Conservation (phyloP, 1,139 yeast genomes). For the Meyerozyma elateridarum region DNA sequence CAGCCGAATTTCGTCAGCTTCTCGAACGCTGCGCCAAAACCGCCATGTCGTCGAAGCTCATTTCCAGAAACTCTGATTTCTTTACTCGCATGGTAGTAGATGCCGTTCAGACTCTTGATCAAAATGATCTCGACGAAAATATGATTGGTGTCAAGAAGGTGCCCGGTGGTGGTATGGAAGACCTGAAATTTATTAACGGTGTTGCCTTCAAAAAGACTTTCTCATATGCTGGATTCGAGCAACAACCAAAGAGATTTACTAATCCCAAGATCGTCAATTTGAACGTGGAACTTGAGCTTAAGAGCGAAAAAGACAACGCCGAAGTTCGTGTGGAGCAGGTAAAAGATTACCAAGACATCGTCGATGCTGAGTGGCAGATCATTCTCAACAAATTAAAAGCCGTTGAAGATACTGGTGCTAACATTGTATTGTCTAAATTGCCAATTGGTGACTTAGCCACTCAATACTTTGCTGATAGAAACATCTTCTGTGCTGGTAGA, state of each 20-base stretch:
- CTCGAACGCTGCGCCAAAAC: slow-evolving; percentile 93
- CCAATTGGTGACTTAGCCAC: slow-evolving; percentile 99
- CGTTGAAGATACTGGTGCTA: slow-evolving; percentile 81
- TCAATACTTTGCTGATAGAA: slow-evolving; percentile 94
- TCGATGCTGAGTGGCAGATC: slow-evolving; percentile 98
- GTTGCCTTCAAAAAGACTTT: slow-evolving; percentile 97
- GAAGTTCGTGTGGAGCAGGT: slow-evolving; percentile 96
- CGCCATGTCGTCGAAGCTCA: slow-evolving; percentile 94
- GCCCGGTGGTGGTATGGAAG: slow-evolving; percentile 96
- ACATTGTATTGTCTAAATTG: slow-evolving; percentile 85
- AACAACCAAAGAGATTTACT: slow-evolving; percentile 82
- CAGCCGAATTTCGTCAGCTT: slow-evolving; percentile 62
- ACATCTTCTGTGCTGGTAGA: slow-evolving; percentile 96
- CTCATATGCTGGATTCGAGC: slow-evolving; percentile 97
- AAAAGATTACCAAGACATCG: slow-evolving; percentile 89
- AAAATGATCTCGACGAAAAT: slow-evolving; percentile 77
- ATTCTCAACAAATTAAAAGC: slow-evolving; percentile 82
- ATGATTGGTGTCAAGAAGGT: slow-evolving; percentile 93
- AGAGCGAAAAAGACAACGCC: slow-evolving; percentile 99
- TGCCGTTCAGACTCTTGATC: slow-evolving; percentile 85
- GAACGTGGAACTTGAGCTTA: slow-evolving; percentile 91
- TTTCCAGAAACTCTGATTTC: slow-evolving; percentile 78
- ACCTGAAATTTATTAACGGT: slow-evolving; percentile 82
- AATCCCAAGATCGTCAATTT: slow-evolving; percentile 81
- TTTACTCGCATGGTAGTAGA: slow-evolving; percentile 97